A percentile compares a stretch with the other conserved stretches of the same genome.
These are phyloP conservation scores for Heliocybe sulcata DNA, from an alignment of 1,284 basidiomycete species.

Conservation along the genomic window DNA sequence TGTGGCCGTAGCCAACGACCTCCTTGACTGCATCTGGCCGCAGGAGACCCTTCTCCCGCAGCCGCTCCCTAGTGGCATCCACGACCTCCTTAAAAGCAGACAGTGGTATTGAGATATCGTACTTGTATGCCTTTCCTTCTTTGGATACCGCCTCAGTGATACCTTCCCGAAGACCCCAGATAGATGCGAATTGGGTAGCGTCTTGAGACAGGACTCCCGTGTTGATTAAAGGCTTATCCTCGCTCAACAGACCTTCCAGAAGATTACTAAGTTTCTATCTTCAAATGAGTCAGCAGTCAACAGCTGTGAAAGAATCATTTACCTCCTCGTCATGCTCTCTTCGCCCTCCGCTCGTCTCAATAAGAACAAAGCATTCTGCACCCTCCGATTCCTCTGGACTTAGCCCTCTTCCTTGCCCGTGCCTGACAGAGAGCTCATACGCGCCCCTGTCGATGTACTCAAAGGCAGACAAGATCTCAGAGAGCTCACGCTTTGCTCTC, in stretches of 20 bases:
- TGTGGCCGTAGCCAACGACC: slow-evolving; percentile 92
- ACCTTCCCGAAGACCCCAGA: slow-evolving; percentile 95
- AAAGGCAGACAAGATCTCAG: slow-evolving; percentile 96
- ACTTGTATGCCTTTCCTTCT: slow-evolving; percentile 96
- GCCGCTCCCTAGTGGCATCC: slow-evolving; percentile 70
- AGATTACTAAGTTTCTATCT: slow-evolving; percentile 83
- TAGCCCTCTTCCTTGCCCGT: slow-evolving; percentile 63
- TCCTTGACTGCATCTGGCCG: slow-evolving; percentile 69
- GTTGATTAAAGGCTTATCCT: slow-evolving; percentile 70
- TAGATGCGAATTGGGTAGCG: slow-evolving; percentile 80
- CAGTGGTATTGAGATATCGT: slow-evolving; percentile 92
- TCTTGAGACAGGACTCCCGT: slow-evolving; percentile 94
- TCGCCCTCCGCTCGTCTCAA: slow-evolving; percentile 94
- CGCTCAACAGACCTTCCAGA: slow-evolving; percentile 75
- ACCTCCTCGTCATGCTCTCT: slow-evolving; percentile 96
- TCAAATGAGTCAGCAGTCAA: background rate
- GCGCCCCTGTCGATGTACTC: slow-evolving; percentile 92
- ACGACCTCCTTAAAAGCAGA: slow-evolving; percentile 88
- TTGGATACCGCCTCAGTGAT: slow-evolving; percentile 93
- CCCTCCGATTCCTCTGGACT: slow-evolving; percentile 64
- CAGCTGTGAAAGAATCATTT: slow-evolving; percentile 6
- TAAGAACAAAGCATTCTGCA: slow-evolving; percentile 84
- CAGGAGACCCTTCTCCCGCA: slow-evolving; percentile 70
- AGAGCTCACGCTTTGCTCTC: slow-evolving; percentile 69
- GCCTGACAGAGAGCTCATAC: slow-evolving; percentile 80